A percentile compares a stretch with the other conserved stretches of the same genome.
Evolutionary conservation across 2,329 filamentous ascomycete genomes (phyloP).

Genomic region (Volutella citrinella): DNA sequence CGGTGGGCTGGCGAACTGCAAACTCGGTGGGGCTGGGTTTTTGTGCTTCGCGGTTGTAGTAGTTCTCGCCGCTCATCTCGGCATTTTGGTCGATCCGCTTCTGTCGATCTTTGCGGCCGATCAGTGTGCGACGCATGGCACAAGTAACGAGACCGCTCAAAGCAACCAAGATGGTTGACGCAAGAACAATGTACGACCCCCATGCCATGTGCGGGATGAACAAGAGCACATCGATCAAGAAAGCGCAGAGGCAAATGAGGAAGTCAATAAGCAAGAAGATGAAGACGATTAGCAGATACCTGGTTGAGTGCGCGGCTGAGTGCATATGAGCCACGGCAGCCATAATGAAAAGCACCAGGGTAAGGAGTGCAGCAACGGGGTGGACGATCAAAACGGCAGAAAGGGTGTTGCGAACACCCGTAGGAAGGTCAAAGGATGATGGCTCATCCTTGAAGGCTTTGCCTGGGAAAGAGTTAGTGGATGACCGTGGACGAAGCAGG

Average conservation of each 20-base stretch:
- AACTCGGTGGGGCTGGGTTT: constrained; percentile 43
- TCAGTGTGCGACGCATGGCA: constrained; percentile 88
- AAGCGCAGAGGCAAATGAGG: constrained; percentile 78
- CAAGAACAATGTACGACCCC: constrained; percentile 92
- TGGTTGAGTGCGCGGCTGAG: constrained; percentile 80
- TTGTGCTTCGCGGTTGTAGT: constrained; percentile 69
- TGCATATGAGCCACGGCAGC: constrained; percentile 82
- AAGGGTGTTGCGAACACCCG: constrained; percentile 57
- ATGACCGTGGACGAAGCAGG: not conserved
- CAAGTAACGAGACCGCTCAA: constrained; percentile 83
- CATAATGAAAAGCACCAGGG: constrained; percentile 78
- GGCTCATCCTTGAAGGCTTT: constrained; percentile 26
- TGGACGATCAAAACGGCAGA: constrained; percentile 90
- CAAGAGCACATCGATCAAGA: constrained; percentile 88
- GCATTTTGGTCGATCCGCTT: constrained; percentile 89
- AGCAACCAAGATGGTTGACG: constrained; percentile 80
- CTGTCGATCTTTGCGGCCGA: constrained; percentile 89
- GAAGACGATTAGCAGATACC: constrained; percentile 80
- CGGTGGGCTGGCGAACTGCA: constrained; percentile 54
- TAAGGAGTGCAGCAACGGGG: constrained; percentile 83
- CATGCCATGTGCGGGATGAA: constrained; percentile 93
- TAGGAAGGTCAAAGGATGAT: constrained; percentile 55
- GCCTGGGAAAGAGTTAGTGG: constrained; percentile 10
- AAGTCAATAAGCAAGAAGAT: constrained; percentile 86
- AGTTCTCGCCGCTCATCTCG: constrained; percentile 95